phyloP scores from a whole-genome alignment of 352 stramenopile genomes.

The Pythium insidiosum region DNA sequence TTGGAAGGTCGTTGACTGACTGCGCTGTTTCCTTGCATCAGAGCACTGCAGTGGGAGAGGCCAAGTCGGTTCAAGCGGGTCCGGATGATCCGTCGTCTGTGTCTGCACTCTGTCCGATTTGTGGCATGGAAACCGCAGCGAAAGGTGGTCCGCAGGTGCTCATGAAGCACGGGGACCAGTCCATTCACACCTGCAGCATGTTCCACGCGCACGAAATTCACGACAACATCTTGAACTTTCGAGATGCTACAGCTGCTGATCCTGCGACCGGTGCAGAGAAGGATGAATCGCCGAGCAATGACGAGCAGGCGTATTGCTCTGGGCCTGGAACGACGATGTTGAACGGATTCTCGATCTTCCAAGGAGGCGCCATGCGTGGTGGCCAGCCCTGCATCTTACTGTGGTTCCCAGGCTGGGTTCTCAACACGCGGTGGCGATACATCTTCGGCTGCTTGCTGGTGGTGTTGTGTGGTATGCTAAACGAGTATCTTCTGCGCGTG shows the following conservation, averaged over 20 bases:
- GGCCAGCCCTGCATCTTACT: constrained; percentile 47
- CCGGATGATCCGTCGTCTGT: not conserved
- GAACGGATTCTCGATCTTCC: constrained; percentile 53
- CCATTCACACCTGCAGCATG: constrained; percentile 63
- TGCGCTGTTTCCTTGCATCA: too few relatives aligned
- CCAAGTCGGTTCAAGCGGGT: constrained; percentile 17
- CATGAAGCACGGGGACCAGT: constrained; percentile 49
- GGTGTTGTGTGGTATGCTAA: constrained; percentile 50
- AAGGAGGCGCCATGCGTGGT: constrained; percentile 11
- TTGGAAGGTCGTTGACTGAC: too few relatives aligned
- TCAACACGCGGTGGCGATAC: constrained; percentile 47
- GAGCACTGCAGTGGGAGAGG: constrained; percentile 32
- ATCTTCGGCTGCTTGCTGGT: constrained; percentile 42
- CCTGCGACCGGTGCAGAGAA: not conserved
- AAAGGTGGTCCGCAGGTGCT: constrained; percentile 34
- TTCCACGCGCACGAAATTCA: constrained; percentile 58
- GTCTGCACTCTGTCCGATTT: constrained; percentile 46
- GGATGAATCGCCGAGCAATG: too few relatives aligned
- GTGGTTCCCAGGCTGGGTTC: constrained; percentile 69
- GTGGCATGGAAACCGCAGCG: constrained; percentile 54
- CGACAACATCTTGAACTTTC: constrained; percentile 37
- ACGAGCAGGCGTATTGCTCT: constrained; percentile 28
- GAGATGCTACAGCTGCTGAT: constrained; percentile 5
- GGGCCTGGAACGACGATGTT: constrained; percentile 66
- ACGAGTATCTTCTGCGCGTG: constrained; percentile 68